Conservation (phyloP, 768 basidiomycete genomes). For the Phaeotremella fagi region DNA sequence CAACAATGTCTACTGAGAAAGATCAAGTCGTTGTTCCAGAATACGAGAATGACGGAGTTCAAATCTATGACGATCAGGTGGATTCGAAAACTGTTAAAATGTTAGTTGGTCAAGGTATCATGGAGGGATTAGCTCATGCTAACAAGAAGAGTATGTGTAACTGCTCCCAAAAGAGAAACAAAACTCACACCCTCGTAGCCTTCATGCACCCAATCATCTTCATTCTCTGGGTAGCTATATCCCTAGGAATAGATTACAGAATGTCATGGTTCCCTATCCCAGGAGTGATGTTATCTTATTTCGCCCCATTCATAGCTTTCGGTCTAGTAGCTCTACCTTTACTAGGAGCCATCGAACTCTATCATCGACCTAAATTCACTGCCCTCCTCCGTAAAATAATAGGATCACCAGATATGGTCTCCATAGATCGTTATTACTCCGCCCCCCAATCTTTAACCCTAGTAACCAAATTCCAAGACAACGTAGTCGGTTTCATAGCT, state of each 20-base stretch:
- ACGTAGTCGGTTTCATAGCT: conserved; percentile 21
- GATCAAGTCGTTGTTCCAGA: neutral
- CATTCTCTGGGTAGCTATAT: conserved; percentile 6
- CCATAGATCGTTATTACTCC: conserved; percentile 16
- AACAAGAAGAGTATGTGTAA: conserved; percentile 21
- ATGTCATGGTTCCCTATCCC: conserved; percentile 11
- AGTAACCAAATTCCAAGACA: conserved; percentile 17
- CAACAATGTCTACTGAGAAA: neutral
- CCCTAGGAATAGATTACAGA: conserved; percentile 11
- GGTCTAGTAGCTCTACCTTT: conserved; percentile 19
- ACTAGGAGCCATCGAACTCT: conserved; percentile 21
- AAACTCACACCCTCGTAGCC: conserved; percentile 8
- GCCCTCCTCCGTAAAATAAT: conserved; percentile 14
- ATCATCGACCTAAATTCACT: conserved; percentile 25
- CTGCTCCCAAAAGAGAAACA: neutral
- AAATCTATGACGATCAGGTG: conserved; percentile 6
- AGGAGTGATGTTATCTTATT: conserved; percentile 6
- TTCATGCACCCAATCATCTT: conserved; percentile 16
- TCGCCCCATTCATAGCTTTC: conserved; percentile 22
- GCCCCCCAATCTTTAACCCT: neutral
- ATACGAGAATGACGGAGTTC: conserved; percentile 8
- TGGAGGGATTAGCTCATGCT: conserved; percentile 30
- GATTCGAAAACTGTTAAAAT: conserved; percentile 24
- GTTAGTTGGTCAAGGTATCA: conserved; percentile 33
- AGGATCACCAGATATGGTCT: conserved; percentile 26